Base-by-base conservation (phyloP, 1,284 basidiomycete species). In the Moesziomyces parantarcticus region DNA sequence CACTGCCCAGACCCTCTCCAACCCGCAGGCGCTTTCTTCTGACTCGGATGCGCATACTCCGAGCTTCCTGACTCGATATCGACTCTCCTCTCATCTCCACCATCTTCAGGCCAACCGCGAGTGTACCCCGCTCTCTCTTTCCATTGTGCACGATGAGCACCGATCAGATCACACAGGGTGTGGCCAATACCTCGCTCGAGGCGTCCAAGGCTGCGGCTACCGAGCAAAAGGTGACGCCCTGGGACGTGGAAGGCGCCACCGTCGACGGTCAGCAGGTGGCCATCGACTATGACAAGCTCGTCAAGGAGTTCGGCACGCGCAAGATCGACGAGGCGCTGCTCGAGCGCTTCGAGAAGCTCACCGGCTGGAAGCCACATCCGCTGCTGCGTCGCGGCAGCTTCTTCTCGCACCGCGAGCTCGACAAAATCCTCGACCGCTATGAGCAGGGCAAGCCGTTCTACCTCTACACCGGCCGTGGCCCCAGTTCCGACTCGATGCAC, bases 381-480 rank as follows among this genome's bases (percentile, higher is more conserved):
- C 88, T 99, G 47, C 86, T 99, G 53, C 88, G 95, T 45, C 88
- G 97, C 63, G 95, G 94, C 20, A 93, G 92, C 88, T 99, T 99
- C 87, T 99, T 98, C 86, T 97, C 94, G 29, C 97, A 99, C 86
- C 90, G 94, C 64, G 97, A 99, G 64, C 90, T 99, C 77, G 91
- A 96, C 86, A 89, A 89, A 79, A 97, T 99, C 63, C 87, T 99
- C 55, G 94, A 97, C 85, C 90, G 94, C 51, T 98, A 93, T 85
- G 96, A 99, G 86, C 91, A 97, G 84, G 91, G 92, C 20, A 97
- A 98, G 85, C 96, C 95, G 6, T 99, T 98, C 87, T 99, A 93
- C 87, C 87, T 99, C 73, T 99, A 99, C 86, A 99, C 97, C 0
- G 97, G 97, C 36, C 89, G 97, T 59, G 97, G 97, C 13, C 97